Conservation (phyloP, 768 basidiomycete genomes). For the Phylloporus rhodoxanthus region DNA sequence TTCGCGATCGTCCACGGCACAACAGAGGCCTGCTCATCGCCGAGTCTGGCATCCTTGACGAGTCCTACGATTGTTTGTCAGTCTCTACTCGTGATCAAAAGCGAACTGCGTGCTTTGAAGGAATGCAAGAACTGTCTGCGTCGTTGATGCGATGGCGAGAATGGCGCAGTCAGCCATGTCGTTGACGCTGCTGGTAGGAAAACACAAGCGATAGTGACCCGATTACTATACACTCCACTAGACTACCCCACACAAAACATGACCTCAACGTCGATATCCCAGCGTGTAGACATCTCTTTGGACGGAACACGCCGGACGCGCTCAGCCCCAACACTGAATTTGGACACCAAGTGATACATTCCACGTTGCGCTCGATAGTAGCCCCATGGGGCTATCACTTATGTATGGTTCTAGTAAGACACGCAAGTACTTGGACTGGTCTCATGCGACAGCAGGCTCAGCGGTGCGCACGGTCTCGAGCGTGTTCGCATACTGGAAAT, state of each 20-base stretch:
- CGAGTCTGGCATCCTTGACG: slow-evolving; percentile 13
- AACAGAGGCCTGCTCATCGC: slow-evolving; percentile 12
- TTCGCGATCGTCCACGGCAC: slow-evolving; percentile 75
- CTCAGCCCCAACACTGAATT: too few relatives aligned
- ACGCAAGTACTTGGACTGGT: neutral
- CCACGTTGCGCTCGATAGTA: too few relatives aligned
- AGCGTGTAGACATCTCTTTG: too few relatives aligned
- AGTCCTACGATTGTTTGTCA: slow-evolving; percentile 22
- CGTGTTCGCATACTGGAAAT: slow-evolving; percentile 73
- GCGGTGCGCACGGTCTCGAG: slow-evolving; percentile 23
- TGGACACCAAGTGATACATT: neutral
- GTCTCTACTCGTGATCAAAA: slow-evolving; percentile 2
- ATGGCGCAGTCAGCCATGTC: slow-evolving; percentile 22
- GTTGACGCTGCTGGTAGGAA: neutral
- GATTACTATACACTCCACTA: neutral
- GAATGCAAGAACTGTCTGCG: slow-evolving; percentile 14
- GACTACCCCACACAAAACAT: neutral
- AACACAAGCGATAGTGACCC: neutral
- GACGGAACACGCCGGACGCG: neutral
- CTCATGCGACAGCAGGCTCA: slow-evolving; percentile 15
- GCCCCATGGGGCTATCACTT: too few relatives aligned
- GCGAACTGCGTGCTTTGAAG: slow-evolving; percentile 20
- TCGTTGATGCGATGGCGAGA: slow-evolving; percentile 22
- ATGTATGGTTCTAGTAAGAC: neutral
- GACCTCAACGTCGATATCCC: neutral